Evolutionary conservation across 495 filamentous ascomycete genomes (phyloP).

Genomic region (Penicillium pancosmium): DNA sequence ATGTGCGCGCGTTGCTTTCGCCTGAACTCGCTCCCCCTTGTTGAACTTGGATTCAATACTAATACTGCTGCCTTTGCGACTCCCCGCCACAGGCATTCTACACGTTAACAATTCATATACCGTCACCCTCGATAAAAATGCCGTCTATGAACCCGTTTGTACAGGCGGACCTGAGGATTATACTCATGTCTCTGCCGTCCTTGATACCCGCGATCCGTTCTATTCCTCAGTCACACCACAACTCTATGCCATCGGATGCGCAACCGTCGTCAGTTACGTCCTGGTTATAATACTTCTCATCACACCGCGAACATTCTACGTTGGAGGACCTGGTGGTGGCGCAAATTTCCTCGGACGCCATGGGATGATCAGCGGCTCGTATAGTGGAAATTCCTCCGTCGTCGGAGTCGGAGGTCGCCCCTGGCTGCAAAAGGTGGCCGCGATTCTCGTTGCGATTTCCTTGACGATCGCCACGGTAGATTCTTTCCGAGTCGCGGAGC

Average conservation of each 20-base stretch:
- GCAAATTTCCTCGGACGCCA: conserved; percentile 78
- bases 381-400: conserved; percentile 65
- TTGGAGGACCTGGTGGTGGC: conserved; percentile 67
- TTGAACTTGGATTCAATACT: not conserved
- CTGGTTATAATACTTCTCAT: conserved; percentile 94
- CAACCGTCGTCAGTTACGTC: conserved; percentile 90
- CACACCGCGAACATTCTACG: conserved; percentile 84
- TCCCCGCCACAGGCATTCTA: conserved; percentile 48
- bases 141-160: conserved; percentile 65
- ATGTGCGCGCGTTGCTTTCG: conserved; percentile 18
- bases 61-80: not conserved
- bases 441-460: conserved; percentile 85
- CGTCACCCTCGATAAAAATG: conserved; percentile 63
- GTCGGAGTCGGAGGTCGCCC: conserved; percentile 89
- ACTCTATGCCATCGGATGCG: conserved; percentile 86
- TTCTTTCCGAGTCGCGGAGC: conserved; percentile 79
- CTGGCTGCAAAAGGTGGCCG: conserved; percentile 95
- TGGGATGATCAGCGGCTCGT: conserved; percentile 80
- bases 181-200: conserved; percentile 41
- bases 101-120: conserved; percentile 58
- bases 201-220: conserved; percentile 79
- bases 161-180: conserved; percentile 40
- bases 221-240: conserved; percentile 90
- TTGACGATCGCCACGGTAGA: conserved; percentile 90
- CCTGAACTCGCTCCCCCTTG: not conserved